Evolutionary conservation across 2,329 filamentous ascomycete genomes (phyloP).

Genomic region (Calonectria pseudoturangicola): DNA sequence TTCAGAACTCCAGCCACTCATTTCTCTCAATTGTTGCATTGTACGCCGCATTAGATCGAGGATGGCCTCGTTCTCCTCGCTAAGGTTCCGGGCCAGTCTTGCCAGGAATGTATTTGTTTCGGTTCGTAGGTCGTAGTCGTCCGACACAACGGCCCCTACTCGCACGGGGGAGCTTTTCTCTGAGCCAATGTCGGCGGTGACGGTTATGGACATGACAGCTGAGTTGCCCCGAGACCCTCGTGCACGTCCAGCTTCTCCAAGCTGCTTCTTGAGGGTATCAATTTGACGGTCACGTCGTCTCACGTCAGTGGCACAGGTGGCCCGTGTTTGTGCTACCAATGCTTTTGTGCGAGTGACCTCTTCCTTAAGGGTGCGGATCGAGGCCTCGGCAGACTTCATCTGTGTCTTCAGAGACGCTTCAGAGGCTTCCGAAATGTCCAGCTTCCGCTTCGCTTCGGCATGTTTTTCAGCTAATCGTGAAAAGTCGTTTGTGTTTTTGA

Average conservation of each 20-base stretch:
- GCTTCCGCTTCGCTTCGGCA: slow-evolving; percentile 72
- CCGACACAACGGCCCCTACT: slow-evolving; percentile 50
- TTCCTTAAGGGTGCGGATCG: slow-evolving; percentile 86
- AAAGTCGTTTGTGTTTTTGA: slow-evolving; percentile 83
- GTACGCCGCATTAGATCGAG: slow-evolving; percentile 83
- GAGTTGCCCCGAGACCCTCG: slow-evolving; percentile 74
- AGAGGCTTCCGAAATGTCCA: slow-evolving; percentile 79
- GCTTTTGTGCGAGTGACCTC: slow-evolving; percentile 87
- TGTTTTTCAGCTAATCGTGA: slow-evolving; percentile 73
- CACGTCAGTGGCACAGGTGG: slow-evolving; percentile 92
- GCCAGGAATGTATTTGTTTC: slow-evolving; percentile 96
- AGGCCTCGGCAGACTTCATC: slow-evolving; percentile 83
- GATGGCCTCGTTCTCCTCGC: slow-evolving; percentile 93
- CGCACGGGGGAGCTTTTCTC: slow-evolving; percentile 62
- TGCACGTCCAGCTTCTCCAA: slow-evolving; percentile 81
- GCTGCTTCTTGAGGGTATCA: slow-evolving; percentile 89
- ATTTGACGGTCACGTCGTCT: slow-evolving; percentile 93
- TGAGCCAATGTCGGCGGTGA: slow-evolving; percentile 73
- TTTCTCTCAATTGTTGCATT: slow-evolving; percentile 81
- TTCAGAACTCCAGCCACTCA: slow-evolving; percentile 73
- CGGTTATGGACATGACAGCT: slow-evolving; percentile 73
- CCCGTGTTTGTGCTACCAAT: slow-evolving; percentile 87
- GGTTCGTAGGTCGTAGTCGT: slow-evolving; percentile 82
- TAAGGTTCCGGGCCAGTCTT: slow-evolving; percentile 86
- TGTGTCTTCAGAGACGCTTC: slow-evolving; percentile 82